A percentile compares a stretch with the other conserved stretches of the same genome.
phyloP scores from a whole-genome alignment of 148 eudicot species.

The Heliamphora exappendiculata region DNA sequence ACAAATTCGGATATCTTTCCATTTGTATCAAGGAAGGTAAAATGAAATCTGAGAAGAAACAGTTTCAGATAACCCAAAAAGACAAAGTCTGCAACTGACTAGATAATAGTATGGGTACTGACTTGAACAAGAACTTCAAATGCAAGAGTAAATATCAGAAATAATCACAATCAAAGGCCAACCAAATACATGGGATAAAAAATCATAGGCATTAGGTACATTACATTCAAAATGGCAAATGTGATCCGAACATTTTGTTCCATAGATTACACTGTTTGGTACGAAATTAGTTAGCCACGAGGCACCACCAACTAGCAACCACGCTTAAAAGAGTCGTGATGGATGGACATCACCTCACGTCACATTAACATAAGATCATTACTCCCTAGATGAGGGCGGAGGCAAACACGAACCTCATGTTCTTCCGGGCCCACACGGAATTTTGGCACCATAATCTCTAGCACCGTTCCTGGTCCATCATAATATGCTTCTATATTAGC shows the following conservation, averaged over 20 bases:
- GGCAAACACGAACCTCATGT: constrained; percentile 36
- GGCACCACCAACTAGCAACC: constrained; percentile 12
- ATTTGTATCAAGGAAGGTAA: neutral
- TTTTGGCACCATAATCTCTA: constrained; percentile 36
- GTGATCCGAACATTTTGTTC: neutral
- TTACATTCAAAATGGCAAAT: neutral
- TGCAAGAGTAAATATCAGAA: neutral
- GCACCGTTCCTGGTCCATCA: constrained; percentile 24
- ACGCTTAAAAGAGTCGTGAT: neutral
- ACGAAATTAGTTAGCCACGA: constrained; percentile 2
- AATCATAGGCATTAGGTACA: constrained; percentile 11
- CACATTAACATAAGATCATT: constrained; percentile 18
- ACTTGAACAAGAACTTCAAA: neutral
- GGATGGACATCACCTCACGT: neutral
- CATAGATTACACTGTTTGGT: constrained; percentile 5
- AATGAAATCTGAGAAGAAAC: neutral
- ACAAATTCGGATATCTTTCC: too few species aligned
- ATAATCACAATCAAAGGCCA: neutral
- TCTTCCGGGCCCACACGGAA: constrained; percentile 34
- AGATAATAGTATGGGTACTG: neutral
- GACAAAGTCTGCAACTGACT: neutral
- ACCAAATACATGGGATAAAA: constrained; percentile 8
- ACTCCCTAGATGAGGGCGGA: constrained; percentile 21
- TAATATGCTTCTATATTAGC: constrained; percentile 37
- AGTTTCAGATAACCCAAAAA: neutral